These are phyloP conservation scores for Panicum virgatum DNA, from an alignment of 202 grass and related monocot species.

Conservation along the genomic window DNA sequence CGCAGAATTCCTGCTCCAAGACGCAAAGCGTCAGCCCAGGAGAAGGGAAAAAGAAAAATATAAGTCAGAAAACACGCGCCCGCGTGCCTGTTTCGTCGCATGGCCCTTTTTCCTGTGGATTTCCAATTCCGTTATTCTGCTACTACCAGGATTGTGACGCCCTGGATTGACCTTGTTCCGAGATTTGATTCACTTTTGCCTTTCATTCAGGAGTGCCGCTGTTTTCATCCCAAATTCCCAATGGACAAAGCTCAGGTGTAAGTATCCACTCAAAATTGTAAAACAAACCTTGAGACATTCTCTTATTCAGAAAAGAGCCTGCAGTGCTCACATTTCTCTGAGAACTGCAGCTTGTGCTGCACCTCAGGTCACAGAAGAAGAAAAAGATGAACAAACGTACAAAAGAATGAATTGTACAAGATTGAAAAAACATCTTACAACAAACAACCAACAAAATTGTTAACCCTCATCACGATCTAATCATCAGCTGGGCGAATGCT, in stretches of 20 bases:
- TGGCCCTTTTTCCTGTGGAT: background rate
- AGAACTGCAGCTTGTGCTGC: slow-evolving; percentile 1
- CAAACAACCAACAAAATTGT: slow-evolving; percentile 27
- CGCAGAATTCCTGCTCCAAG: background rate
- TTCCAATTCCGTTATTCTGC: background rate
- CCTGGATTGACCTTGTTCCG: background rate
- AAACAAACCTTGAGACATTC: background rate
- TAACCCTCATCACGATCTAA: slow-evolving; percentile 2
- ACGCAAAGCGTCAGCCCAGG: background rate
- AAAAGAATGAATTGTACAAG: slow-evolving; percentile 39
- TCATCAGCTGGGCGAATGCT: background rate
- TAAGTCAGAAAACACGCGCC: background rate
- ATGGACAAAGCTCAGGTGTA: background rate
- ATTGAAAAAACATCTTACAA: slow-evolving; percentile 26
- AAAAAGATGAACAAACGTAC: slow-evolving; percentile 30
- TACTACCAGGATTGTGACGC: background rate
- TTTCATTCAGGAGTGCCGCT: background rate
- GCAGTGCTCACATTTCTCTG: slow-evolving; percentile 17
- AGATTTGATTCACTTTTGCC: background rate
- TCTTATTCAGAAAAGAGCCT: slow-evolving; percentile 26
- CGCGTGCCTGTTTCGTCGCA: background rate
- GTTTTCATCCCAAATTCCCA: background rate
- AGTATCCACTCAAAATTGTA: background rate
- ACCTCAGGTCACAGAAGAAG: slow-evolving; percentile 27
- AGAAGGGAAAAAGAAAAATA: too few relatives aligned